phyloP scores from a whole-genome alignment of 2,329 filamentous ascomycete species.

The Trichoderma sp. region DNA sequence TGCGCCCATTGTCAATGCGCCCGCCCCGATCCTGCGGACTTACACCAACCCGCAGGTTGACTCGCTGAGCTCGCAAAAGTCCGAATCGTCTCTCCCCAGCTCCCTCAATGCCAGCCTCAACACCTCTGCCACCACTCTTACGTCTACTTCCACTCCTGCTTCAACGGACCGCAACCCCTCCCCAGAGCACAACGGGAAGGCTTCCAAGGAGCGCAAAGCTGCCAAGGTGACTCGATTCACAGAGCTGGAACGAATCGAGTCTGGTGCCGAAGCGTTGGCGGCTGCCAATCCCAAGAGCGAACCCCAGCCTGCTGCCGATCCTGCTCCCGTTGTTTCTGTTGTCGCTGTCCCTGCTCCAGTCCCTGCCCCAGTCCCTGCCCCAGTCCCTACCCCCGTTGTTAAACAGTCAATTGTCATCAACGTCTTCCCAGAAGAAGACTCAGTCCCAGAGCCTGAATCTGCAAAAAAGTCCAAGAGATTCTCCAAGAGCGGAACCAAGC shows the following conservation, averaged over 20 bases:
- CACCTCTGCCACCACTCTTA: constrained; percentile 16
- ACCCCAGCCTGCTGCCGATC: background rate
- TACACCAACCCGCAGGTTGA: background rate
- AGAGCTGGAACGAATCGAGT: constrained; percentile 33
- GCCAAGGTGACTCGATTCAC: constrained; percentile 29
- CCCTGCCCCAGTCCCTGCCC: background rate
- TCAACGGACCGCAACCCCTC: constrained; percentile 14
- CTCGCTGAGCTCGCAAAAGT: constrained; percentile 21
- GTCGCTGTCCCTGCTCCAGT: constrained; percentile 17
- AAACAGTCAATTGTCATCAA: constrained; percentile 23
- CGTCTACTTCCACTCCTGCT: constrained; percentile 4
- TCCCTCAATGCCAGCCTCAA: constrained; percentile 20
- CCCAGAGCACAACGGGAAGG: constrained; percentile 5
- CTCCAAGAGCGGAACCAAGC: constrained; percentile 31
- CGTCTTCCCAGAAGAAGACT: constrained; percentile 25
- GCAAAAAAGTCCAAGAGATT: constrained; percentile 28
- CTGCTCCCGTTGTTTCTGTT: background rate
- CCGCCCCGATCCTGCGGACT: background rate
- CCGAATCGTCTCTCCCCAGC: constrained; percentile 25
- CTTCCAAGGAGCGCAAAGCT: constrained; percentile 24
- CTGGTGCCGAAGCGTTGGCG: constrained; percentile 24
- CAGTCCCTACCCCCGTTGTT: constrained; percentile 1
- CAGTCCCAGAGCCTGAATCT: constrained; percentile 20
- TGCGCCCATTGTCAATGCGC: constrained; percentile 8
- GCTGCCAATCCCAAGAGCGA: background rate